phyloP scores from a whole-genome alignment of 495 filamentous ascomycete species.

The Neurospora sp. region DNA sequence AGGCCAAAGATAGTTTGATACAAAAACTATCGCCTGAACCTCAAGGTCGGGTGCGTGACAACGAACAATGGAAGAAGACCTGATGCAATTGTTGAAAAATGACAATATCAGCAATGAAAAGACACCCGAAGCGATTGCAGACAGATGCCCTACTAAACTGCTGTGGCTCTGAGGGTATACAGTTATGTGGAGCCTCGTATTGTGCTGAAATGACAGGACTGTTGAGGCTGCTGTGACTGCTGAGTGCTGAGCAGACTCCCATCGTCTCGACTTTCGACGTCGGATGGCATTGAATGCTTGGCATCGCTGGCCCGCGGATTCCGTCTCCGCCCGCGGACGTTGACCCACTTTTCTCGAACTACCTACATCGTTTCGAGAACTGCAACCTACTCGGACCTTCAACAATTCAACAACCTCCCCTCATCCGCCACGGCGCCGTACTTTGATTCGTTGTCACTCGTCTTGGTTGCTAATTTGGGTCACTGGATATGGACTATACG shows the following conservation, averaged over 20 bases:
- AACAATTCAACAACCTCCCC: neutral
- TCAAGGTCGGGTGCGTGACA: neutral
- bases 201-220: neutral
- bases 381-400: neutral
- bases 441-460: neutral
- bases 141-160: neutral
- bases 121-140: neutral
- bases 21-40: neutral
- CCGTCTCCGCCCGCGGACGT: neutral
- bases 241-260: neutral
- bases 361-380: neutral
- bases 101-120: neutral
- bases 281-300: neutral
- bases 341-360: neutral
- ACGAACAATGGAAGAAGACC: neutral
- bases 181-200: neutral
- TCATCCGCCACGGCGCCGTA: neutral
- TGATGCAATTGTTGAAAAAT: neutral
- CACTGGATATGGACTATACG: neutral
- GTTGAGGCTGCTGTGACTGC: neutral
- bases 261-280: neutral
- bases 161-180: neutral
- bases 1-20: neutral
- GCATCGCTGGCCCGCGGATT: neutral
- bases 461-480: neutral